Conservation (phyloP, 1,284 basidiomycete genomes). For the Cryptococcus amylolentus region DNA sequence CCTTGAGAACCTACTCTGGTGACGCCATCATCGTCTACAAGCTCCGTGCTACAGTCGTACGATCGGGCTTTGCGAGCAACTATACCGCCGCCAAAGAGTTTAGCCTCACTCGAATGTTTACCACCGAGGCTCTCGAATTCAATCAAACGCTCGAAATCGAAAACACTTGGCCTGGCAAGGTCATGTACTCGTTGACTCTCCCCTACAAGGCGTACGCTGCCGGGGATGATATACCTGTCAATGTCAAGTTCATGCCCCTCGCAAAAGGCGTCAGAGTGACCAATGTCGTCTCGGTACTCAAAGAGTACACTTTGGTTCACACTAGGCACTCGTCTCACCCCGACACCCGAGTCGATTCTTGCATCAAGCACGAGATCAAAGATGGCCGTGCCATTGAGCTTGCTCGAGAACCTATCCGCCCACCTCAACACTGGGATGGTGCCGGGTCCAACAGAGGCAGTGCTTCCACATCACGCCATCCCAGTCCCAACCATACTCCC, state of each 20-base stretch:
- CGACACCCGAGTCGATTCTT: slow-evolving; percentile 61
- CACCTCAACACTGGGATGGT: slow-evolving; percentile 25
- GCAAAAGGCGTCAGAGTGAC: slow-evolving; percentile 75
- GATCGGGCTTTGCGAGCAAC: slow-evolving; percentile 71
- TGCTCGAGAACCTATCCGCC: slow-evolving; percentile 25
- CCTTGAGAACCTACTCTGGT: slow-evolving; percentile 59
- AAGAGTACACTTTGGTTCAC: slow-evolving; percentile 67
- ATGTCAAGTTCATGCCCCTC: slow-evolving; percentile 81
- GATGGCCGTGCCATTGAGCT: slow-evolving; percentile 56
- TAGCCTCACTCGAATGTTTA: slow-evolving; percentile 67
- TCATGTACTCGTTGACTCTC: slow-evolving; percentile 75
- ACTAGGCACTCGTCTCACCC: slow-evolving; percentile 61
- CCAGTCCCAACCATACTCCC: slow-evolving; percentile 12
- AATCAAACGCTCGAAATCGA: slow-evolving; percentile 88
- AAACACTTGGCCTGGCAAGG: slow-evolving; percentile 92
- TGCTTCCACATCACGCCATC: not conserved
- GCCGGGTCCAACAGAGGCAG: not conserved
- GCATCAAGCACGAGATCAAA: slow-evolving; percentile 66
- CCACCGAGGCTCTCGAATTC: slow-evolving; percentile 81
- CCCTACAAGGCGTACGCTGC: slow-evolving; percentile 72
- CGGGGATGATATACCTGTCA: slow-evolving; percentile 73
- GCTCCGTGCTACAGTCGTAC: slow-evolving; percentile 73
- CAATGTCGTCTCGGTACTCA: slow-evolving; percentile 64
- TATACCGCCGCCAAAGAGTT: slow-evolving; percentile 63
- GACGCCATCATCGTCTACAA: slow-evolving; percentile 74